Percentiles rank a stretch among this genome's conserved stretches.
Conservation (phyloP, 2,329 filamentous ascomycete genomes). For the Colletotrichum sp. region DNA sequence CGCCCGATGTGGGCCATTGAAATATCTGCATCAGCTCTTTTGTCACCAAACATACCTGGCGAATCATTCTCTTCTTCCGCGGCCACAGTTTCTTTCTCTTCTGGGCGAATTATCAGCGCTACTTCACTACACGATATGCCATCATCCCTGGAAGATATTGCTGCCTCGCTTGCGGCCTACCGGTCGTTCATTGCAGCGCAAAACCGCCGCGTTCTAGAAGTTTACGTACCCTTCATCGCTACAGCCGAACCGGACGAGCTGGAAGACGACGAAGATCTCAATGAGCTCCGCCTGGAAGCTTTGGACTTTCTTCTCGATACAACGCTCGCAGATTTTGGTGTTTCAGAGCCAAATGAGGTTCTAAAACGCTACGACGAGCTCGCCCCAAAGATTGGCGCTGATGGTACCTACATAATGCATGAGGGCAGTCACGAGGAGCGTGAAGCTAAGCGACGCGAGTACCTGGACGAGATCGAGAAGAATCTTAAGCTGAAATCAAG, state of each 20-base stretch:
- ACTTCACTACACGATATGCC: neutral
- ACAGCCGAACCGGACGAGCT: neutral
- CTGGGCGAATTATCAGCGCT: too few relatives aligned
- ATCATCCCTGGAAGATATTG: neutral
- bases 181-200: neutral
- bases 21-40: neutral
- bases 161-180: neutral
- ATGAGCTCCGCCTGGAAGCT: neutral
- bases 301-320: neutral
- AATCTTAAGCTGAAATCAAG: neutral
- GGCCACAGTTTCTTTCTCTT: fast-evolving
- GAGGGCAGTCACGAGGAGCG: neutral
- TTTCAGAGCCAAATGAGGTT: neutral
- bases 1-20: neutral
- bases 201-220: neutral
- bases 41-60: too few relatives aligned
- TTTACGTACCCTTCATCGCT: neutral
- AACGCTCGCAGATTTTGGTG: neutral
- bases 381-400: neutral
- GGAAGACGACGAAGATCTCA: neutral
- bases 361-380: neutral
- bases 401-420: neutral
- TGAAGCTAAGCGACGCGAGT: neutral
- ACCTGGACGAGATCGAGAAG: neutral
- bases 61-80: neutral